Evolutionary conservation across 805 yeast species (phyloP).

Genomic region (Cyberlindnera maclurae): DNA sequence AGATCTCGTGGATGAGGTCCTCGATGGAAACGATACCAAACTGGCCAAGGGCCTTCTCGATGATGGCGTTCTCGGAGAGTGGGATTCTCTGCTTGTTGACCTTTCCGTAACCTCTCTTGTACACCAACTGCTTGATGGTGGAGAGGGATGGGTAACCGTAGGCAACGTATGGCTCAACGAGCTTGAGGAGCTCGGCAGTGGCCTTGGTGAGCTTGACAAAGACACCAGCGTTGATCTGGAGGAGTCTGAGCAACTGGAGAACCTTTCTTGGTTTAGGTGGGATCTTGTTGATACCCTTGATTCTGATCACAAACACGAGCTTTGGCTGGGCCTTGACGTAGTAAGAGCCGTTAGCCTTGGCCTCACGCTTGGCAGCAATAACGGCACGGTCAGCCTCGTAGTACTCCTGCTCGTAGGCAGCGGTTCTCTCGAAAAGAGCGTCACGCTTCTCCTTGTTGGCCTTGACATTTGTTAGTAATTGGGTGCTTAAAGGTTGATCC

Average conservation of each 20-base stretch:
- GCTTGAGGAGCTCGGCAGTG: conserved; percentile 83
- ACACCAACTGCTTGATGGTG: conserved; percentile 84
- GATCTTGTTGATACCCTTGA: conserved; percentile 98
- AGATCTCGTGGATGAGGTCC: conserved; percentile 93
- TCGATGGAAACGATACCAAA: conserved; percentile 89
- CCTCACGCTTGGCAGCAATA: conserved; percentile 83
- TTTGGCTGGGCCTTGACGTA: conserved; percentile 93
- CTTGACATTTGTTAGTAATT: conserved; percentile 24
- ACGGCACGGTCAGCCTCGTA: conserved; percentile 85
- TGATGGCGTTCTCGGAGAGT: conserved; percentile 78
- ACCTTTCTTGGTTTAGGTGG: conserved; percentile 99
- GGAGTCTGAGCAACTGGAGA: conserved; percentile 85
- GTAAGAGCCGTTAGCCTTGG: conserved; percentile 90
- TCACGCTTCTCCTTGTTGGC: conserved; percentile 52
- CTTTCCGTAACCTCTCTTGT: conserved; percentile 99
- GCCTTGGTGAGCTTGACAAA: conserved; percentile 95
- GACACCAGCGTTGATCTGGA: conserved; percentile 92
- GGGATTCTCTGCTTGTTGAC: conserved; percentile 93
- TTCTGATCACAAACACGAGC: conserved; percentile 93
- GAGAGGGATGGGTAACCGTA: conserved; percentile 96
- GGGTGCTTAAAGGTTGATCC: too few relatives aligned
- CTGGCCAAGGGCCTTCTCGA: conserved; percentile 84
- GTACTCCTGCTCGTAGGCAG: conserved; percentile 95
- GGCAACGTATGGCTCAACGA: conserved; percentile 94
- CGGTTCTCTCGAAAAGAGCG: conserved; percentile 87